These are phyloP conservation scores for Yarrowia deformans DNA, from an alignment of 805 yeast genomes.

Conservation along the genomic window DNA sequence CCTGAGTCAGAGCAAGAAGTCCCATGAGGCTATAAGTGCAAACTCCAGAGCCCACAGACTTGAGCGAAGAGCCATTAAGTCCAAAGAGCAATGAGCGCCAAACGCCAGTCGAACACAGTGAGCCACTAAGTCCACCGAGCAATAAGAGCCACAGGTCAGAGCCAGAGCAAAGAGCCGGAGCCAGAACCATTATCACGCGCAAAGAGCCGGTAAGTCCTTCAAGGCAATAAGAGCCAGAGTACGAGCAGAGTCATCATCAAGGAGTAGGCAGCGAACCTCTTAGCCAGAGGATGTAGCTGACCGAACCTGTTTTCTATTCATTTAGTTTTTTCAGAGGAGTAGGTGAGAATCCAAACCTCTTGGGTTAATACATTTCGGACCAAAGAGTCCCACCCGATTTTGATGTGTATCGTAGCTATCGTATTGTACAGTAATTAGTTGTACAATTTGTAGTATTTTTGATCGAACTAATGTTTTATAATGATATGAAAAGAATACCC, in stretches of 20 bases:
- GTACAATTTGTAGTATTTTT: background rate
- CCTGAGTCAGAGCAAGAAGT: background rate
- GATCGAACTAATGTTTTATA: too few relatives aligned
- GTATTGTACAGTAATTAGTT: background rate
- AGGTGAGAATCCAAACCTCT: background rate
- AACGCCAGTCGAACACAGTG: too few relatives aligned
- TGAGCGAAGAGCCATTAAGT: background rate
- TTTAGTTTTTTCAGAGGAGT: conserved; percentile 1
- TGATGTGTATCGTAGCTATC: too few relatives aligned
- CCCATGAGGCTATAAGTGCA: background rate
- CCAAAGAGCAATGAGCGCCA: background rate
- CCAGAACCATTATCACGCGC: too few relatives aligned
- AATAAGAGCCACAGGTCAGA: background rate
- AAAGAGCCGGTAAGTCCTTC: background rate
- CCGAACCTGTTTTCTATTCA: background rate
- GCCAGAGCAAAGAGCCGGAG: background rate
- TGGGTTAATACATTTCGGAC: background rate
- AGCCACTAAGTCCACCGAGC: background rate
- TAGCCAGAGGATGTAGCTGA: background rate
- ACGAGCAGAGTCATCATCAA: background rate
- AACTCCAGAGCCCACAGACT: background rate
- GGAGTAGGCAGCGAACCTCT: background rate
- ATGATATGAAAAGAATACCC: too few relatives aligned
- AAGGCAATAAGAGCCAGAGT: background rate
- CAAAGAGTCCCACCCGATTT: background rate